A percentile compares a stretch with the other conserved stretches of the same genome.
Evolutionary conservation across 805 yeast genomes (phyloP).

Genomic region (Ogataea henricii): DNA sequence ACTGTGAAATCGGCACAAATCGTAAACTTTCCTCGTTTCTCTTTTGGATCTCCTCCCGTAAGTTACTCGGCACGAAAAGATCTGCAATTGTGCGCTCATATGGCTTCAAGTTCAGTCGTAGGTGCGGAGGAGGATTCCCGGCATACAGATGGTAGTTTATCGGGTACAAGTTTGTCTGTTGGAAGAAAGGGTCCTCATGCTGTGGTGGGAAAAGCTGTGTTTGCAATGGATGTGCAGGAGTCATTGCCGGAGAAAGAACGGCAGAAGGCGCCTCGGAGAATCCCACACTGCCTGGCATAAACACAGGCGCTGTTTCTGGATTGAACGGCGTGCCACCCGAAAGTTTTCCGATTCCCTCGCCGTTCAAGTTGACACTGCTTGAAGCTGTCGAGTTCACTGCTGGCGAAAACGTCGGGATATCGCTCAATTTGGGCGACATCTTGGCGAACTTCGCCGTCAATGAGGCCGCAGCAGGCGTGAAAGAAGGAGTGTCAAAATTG

Average conservation of each 20-base stretch:
- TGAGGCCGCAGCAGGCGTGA: constrained; percentile 44
- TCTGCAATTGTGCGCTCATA: constrained; percentile 71
- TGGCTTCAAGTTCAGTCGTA: constrained; percentile 58
- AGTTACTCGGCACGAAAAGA: constrained; percentile 69
- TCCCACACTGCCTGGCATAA: constrained; percentile 36
- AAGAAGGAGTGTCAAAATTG: constrained; percentile 56
- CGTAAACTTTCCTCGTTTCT: constrained; percentile 83
- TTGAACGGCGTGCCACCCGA: constrained; percentile 25
- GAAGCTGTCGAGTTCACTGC: constrained; percentile 22
- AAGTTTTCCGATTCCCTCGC: not conserved
- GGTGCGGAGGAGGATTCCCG: constrained; percentile 81
- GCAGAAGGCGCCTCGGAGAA: constrained; percentile 34
- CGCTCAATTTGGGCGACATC: constrained; percentile 51
- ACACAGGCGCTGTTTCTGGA: constrained; percentile 35
- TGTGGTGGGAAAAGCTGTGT: constrained; percentile 8
- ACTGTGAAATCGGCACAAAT: constrained; percentile 46
- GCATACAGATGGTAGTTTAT: constrained; percentile 87
- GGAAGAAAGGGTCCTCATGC: constrained; percentile 33
- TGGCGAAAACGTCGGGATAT: constrained; percentile 53
- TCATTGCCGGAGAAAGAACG: constrained; percentile 10
- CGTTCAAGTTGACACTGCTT: constrained; percentile 7
- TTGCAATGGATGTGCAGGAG: constrained; percentile 9
- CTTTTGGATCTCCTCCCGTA: constrained; percentile 69
- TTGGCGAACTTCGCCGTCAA: constrained; percentile 42
- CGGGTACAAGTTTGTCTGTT: constrained; percentile 45